Percentiles rank a stretch among this genome's conserved stretches.
phyloP scores from a whole-genome alignment of 1,284 basidiomycete species.

The Cryptococcus hybrid region DNA sequence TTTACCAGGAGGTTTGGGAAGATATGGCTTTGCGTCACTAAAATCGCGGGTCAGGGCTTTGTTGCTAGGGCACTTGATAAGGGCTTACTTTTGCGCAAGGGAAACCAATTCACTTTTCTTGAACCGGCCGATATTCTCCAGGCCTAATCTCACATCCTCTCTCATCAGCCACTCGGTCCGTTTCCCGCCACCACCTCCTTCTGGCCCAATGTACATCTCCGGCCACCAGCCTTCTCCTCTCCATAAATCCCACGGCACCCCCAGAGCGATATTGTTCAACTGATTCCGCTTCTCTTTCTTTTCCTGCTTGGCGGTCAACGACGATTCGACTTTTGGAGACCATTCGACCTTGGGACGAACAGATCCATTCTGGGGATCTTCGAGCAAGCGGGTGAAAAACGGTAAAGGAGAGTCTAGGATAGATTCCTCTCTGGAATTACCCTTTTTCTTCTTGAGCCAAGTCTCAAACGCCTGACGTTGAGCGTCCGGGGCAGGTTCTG shows the following conservation, averaged over 20 bases:
- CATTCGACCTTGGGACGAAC: constrained; percentile 4
- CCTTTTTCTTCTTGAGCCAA: background rate
- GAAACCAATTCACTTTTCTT: constrained; percentile 15
- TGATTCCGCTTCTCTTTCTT: constrained; percentile 6
- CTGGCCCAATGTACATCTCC: constrained; percentile 28
- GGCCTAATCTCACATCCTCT: constrained; percentile 33
- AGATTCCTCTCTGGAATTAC: background rate
- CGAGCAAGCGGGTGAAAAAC: constrained; percentile 22
- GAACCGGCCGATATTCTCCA: constrained; percentile 31
- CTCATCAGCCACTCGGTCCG: constrained; percentile 27
- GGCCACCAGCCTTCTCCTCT: constrained; percentile 47
- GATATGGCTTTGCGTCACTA: constrained; percentile 30
- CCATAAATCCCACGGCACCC: constrained; percentile 40
- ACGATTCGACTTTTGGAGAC: constrained; percentile 5
- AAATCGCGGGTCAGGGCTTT: background rate
- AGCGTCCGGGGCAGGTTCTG: background rate
- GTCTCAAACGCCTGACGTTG: background rate
- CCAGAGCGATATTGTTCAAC: constrained; percentile 7
- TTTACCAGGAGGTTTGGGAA: constrained; percentile 14
- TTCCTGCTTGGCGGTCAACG: background rate
- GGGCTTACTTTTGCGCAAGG: constrained; percentile 22
- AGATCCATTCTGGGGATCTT: constrained; percentile 5
- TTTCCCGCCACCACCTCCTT: constrained; percentile 4
- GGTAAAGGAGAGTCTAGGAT: constrained; percentile 12
- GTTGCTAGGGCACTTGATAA: background rate